Evolutionary conservation across 495 filamentous ascomycete genomes (phyloP).

Genomic region (Annulohypoxylon nitens): DNA sequence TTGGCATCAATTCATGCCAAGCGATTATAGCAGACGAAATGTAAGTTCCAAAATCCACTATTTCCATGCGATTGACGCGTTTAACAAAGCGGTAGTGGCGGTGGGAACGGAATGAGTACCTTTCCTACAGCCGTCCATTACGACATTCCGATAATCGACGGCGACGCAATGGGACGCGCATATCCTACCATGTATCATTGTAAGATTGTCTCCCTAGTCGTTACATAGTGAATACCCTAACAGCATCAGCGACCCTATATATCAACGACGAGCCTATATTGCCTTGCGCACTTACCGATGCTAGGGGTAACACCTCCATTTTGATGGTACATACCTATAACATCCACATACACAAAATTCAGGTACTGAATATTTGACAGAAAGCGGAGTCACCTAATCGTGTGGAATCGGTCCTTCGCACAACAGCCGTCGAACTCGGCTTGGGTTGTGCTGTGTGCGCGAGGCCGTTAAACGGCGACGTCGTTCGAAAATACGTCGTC

Average conservation of each 20-base stretch:
- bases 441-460: not conserved
- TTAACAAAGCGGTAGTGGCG: not conserved
- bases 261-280: not conserved
- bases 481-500: not conserved
- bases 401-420: not conserved
- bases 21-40: not conserved
- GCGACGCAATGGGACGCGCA: not conserved
- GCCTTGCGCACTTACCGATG: not conserved
- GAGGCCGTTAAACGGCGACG: not conserved
- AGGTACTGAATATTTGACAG: not conserved
- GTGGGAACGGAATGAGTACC: not conserved
- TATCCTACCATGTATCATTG: not conserved
- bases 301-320: not conserved
- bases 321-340: not conserved
- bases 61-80: not conserved
- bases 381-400: not conserved
- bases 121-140: not conserved
- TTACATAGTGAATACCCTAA: not conserved
- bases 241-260: not conserved
- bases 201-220: not conserved
- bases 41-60: not conserved
- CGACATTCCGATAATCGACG: not conserved
- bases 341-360: not conserved
- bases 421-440: not conserved
- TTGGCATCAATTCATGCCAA: not conserved